Percentiles rank a stretch among this genome's conserved stretches.
Conservation (phyloP, 768 basidiomycete genomes). For the Rhizopogon salebrosus region DNA sequence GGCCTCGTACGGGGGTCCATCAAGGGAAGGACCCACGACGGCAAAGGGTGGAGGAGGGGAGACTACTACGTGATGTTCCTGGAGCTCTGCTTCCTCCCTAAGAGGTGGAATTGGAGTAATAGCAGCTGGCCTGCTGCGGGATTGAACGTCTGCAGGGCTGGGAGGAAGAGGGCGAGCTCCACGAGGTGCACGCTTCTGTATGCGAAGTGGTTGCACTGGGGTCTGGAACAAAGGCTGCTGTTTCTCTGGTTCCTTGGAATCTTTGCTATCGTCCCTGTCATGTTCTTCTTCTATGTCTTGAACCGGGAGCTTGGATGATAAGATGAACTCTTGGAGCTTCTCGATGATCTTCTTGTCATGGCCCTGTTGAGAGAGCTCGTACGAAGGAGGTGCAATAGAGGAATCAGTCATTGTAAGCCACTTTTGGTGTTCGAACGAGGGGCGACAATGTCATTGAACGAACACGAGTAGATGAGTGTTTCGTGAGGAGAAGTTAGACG, state of each 20-base stretch:
- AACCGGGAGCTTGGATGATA: constrained; percentile 10
- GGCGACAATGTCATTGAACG: neutral
- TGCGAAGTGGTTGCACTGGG: constrained; percentile 2
- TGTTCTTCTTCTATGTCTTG: constrained; percentile 12
- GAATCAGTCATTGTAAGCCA: constrained; percentile 16
- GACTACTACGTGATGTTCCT: constrained; percentile 9
- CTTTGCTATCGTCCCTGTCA: constrained; percentile 14
- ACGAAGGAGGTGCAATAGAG: constrained; percentile 33
- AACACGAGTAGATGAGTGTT: neutral
- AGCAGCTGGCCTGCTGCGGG: neutral
- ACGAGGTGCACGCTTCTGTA: constrained; percentile 9
- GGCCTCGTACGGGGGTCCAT: constrained; percentile 31
- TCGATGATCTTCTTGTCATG: constrained; percentile 50
- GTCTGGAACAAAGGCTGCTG: neutral
- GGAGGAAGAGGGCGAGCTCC: constrained; percentile 22
- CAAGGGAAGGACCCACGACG: constrained; percentile 29
- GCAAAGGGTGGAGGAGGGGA: constrained; percentile 31
- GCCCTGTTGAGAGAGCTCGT: constrained; percentile 32
- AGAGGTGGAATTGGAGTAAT: constrained; percentile 2
- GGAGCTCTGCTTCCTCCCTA: neutral
- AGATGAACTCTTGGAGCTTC: constrained; percentile 6
- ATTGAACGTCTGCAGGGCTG: constrained; percentile 9
- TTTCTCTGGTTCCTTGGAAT: neutral
- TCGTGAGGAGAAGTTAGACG: constrained; percentile 1
- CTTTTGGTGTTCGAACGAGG: neutral